Evolutionary conservation across 208 protist genomes (phyloP).

Genomic region (Jaenimonas drosophilae): DNA sequence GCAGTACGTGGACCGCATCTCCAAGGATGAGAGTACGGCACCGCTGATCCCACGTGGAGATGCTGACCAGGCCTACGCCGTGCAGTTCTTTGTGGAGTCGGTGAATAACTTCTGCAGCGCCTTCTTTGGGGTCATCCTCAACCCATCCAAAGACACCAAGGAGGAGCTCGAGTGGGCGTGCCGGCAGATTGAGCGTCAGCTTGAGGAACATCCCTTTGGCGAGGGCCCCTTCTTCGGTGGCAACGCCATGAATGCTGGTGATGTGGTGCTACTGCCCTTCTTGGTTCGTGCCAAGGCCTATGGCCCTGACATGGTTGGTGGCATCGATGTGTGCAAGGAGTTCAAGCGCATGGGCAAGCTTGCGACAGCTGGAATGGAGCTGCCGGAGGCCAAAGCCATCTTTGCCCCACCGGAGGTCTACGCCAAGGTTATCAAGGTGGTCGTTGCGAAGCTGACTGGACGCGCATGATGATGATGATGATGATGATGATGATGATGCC

Average conservation of each 20-base stretch:
- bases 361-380: constrained; percentile 26
- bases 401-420: constrained; percentile 26
- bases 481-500: too few relatives aligned
- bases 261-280: constrained; percentile 45
- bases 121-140: constrained; percentile 8
- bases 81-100: constrained; percentile 25
- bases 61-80: constrained; percentile 32
- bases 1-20: constrained; percentile 41
- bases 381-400: constrained; percentile 21
- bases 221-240: constrained; percentile 63
- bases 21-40: background rate
- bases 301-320: constrained; percentile 23
- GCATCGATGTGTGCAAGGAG: constrained; percentile 40
- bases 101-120: constrained; percentile 18
- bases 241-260: constrained; percentile 35
- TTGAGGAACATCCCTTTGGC: constrained; percentile 29
- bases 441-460: constrained; percentile 3
- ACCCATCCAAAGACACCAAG: constrained; percentile 15
- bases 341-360: constrained; percentile 26
- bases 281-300: constrained; percentile 35
- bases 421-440: constrained; percentile 8
- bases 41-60: constrained; percentile 30
- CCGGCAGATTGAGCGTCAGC: constrained; percentile 33
- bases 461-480: background rate
- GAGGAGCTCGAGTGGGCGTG: constrained; percentile 37